Evolutionary conservation across 2,329 filamentous ascomycete genomes (phyloP).

Genomic region (Phialocephala sp.): DNA sequence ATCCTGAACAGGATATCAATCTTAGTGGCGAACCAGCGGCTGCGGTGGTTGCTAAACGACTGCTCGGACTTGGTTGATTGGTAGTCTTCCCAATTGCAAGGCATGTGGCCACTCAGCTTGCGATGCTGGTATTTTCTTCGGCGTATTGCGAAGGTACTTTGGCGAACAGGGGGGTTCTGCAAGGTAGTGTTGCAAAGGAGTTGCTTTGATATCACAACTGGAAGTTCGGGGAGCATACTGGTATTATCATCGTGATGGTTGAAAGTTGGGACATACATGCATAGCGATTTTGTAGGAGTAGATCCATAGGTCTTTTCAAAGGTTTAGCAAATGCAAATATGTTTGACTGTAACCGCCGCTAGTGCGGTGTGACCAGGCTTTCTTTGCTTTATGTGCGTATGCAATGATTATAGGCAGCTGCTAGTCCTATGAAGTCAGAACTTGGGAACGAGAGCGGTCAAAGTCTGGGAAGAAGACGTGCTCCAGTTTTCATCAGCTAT

Average conservation of each 20-base stretch:
- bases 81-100: background rate
- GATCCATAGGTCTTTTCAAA: background rate
- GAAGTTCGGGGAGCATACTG: background rate
- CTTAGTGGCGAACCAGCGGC: background rate
- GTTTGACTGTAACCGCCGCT: background rate
- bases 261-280: background rate
- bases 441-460: background rate
- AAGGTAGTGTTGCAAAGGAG: background rate
- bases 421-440: background rate
- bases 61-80: background rate
- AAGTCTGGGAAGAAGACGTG: background rate
- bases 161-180: background rate
- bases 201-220: background rate
- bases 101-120: background rate
- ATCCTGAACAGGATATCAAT: constrained; percentile 38
- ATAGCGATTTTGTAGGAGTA: background rate
- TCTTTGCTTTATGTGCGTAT: background rate
- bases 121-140: background rate
- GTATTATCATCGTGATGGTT: constrained; percentile 2
- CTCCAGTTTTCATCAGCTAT: no score
- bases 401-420: background rate
- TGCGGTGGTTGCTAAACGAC: background rate
- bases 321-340: constrained; percentile 1
- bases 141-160: background rate
- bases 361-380: background rate